Evolutionary conservation across 495 filamentous ascomycete genomes (phyloP).

Genomic region (Trichoderma reesei): DNA sequence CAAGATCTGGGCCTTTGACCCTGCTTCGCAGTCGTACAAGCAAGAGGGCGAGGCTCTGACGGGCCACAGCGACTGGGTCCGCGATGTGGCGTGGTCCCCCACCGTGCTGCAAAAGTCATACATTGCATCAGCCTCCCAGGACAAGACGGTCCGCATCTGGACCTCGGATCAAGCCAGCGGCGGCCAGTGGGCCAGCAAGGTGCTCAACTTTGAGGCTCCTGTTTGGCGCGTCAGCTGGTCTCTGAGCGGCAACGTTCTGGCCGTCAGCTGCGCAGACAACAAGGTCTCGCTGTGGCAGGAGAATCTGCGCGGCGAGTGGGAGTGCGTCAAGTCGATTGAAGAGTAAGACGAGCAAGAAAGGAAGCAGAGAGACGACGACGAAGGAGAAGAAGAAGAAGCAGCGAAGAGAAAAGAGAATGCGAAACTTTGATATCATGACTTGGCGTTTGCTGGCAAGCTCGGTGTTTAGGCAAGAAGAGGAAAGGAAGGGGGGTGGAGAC

Average conservation of each 20-base stretch:
- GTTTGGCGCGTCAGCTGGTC: conserved; percentile 98
- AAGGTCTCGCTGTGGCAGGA: conserved; percentile 88
- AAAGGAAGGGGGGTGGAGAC: neutral
- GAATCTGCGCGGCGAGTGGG: conserved; percentile 73
- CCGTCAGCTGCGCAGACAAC: conserved; percentile 90
- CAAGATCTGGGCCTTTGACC: conserved; percentile 70
- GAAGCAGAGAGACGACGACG: too few species aligned
- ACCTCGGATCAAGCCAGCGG: conserved; percentile 54
- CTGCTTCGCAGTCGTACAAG: conserved; percentile 39
- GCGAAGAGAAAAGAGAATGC: neutral
- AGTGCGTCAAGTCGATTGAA: conserved; percentile 91
- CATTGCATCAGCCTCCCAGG: conserved; percentile 89
- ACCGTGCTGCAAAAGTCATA: conserved; percentile 90
- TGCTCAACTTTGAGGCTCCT: conserved; percentile 75
- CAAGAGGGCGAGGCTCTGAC: conserved; percentile 44
- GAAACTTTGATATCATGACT: conserved; percentile 3
- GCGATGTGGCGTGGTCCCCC: conserved; percentile 94
- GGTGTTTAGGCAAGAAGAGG: conserved; percentile 1
- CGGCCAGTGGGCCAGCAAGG: conserved; percentile 69
- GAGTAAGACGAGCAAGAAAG: too few species aligned
- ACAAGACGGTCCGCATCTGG: conserved; percentile 97
- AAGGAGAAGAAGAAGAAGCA: too few species aligned
- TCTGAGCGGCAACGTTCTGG: conserved; percentile 92
- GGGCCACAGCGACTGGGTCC: conserved; percentile 95
- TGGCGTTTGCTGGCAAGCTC: neutral